Percentiles rank a stretch among this genome's conserved stretches.
Conservation (phyloP, 208 protist species). For the Trypanosoma boissoni region DNA sequence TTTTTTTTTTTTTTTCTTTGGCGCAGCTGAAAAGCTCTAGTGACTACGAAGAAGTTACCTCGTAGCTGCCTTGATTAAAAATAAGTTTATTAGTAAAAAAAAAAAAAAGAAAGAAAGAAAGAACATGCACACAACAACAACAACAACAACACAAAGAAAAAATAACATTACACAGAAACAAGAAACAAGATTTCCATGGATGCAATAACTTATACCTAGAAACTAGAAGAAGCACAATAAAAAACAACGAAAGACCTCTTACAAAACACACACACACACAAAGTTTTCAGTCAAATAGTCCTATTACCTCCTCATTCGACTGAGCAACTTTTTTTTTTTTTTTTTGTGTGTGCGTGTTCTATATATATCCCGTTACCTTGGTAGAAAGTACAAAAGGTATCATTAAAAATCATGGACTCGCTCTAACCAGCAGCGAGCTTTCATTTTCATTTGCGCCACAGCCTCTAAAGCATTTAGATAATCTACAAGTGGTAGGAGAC, state of each 20-base stretch:
- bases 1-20: not conserved
- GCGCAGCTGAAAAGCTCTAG: not conserved
- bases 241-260: too few species aligned
- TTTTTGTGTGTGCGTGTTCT: not conserved
- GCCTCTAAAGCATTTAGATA: constrained; percentile 16
- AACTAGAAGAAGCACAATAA: not conserved
- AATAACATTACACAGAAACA: too few species aligned
- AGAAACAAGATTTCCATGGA: too few species aligned
- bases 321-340: too few species aligned
- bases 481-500: constrained; percentile 17
- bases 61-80: not conserved
- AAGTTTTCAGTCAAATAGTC: too few species aligned
- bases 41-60: not conserved
- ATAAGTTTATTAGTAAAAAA: not conserved
- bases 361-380: not conserved
- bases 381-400: not conserved
- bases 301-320: too few species aligned
- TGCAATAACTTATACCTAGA: not conserved
- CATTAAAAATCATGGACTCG: not conserved
- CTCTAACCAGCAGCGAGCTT: constrained; percentile 3
- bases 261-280: too few species aligned
- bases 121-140: not conserved
- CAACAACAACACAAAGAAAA: not conserved
- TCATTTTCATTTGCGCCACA: constrained; percentile 16
- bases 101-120: constrained; percentile 5